Conservation (phyloP, 2,329 filamentous ascomycete genomes). For the Lachnellula subtilissima region DNA sequence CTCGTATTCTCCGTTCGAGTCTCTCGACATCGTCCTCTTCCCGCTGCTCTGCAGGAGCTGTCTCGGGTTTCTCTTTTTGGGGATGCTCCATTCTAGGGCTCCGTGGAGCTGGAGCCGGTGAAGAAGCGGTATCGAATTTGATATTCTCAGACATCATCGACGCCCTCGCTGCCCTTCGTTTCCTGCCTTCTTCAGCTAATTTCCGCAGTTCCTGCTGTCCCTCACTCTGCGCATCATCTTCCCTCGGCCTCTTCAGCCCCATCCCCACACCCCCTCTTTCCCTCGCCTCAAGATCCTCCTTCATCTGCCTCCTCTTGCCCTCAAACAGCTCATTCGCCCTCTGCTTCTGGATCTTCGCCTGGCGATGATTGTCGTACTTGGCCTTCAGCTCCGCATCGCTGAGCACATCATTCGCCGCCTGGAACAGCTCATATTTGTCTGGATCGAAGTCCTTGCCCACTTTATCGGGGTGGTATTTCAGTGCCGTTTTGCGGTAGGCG, state of each 20-base stretch:
- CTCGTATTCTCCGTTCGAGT: constrained; percentile 40
- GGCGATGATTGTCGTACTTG: constrained; percentile 72
- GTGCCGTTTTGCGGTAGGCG: constrained; percentile 76
- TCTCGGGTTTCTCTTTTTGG: constrained; percentile 1
- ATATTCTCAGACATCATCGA: constrained; percentile 33
- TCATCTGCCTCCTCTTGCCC: constrained; percentile 67
- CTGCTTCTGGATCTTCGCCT: constrained; percentile 64
- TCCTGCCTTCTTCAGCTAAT: constrained; percentile 49
- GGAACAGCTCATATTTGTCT: constrained; percentile 78
- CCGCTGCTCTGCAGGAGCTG: constrained; percentile 16
- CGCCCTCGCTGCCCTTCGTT: constrained; percentile 44
- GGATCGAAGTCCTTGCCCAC: constrained; percentile 69
- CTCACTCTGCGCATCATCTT: constrained; percentile 38
- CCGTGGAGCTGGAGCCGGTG: constrained; percentile 16
- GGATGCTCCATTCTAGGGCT: constrained; percentile 11
- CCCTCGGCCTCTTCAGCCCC: constrained; percentile 56
- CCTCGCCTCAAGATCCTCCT: constrained; percentile 77
- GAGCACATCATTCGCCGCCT: constrained; percentile 82
- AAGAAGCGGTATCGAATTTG: constrained; percentile 8
- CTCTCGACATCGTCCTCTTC: constrained; percentile 41
- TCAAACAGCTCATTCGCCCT: constrained; percentile 70
- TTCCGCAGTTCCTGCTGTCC: constrained; percentile 48
- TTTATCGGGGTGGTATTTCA: constrained; percentile 96
- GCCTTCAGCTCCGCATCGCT: constrained; percentile 64
- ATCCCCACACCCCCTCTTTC: constrained; percentile 52